Percentiles rank a stretch among this genome's conserved stretches.
Conservation (phyloP, 345 rosid genomes). For the Xanthoceras sorbifolium region DNA sequence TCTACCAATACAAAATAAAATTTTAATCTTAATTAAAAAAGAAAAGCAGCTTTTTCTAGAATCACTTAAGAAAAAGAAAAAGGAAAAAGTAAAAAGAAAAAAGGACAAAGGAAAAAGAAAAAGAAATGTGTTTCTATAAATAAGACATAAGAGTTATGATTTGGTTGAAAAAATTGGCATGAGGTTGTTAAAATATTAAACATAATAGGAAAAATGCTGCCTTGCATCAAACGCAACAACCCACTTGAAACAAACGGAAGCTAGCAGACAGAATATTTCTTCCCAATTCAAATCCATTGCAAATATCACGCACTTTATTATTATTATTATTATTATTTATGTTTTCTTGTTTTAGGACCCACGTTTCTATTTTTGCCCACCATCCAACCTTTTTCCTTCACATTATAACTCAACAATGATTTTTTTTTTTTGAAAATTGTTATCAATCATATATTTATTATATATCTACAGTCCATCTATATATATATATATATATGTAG, state of each 20-base stretch:
- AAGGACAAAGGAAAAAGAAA: background rate
- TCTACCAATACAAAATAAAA: background rate
- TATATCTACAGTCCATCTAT: too few relatives aligned
- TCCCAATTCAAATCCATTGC: too few relatives aligned
- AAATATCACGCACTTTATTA: too few relatives aligned
- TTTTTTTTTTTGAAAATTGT: background rate
- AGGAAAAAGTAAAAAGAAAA: background rate
- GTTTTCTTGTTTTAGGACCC: constrained; percentile 13
- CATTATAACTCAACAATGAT: background rate
- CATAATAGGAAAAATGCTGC: background rate
- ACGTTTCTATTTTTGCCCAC: constrained; percentile 11
- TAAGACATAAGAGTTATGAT: too few relatives aligned
- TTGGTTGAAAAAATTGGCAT: too few relatives aligned
- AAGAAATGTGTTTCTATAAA: background rate
- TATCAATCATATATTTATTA: background rate
- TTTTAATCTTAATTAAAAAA: background rate
- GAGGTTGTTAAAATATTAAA: too few relatives aligned
- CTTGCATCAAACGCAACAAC: constrained; percentile 24
- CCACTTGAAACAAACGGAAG: constrained; percentile 7
- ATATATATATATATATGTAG: too few relatives aligned
- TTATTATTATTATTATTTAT: too few relatives aligned
- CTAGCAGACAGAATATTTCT: background rate
- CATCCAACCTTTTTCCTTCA: too few relatives aligned
- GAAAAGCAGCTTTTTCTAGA: too few relatives aligned
- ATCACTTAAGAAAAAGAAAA: background rate